Percentiles rank a stretch among this genome's conserved stretches.
Conservation (phyloP, 2,329 filamentous ascomycete genomes). For the Onygenales sp. region DNA sequence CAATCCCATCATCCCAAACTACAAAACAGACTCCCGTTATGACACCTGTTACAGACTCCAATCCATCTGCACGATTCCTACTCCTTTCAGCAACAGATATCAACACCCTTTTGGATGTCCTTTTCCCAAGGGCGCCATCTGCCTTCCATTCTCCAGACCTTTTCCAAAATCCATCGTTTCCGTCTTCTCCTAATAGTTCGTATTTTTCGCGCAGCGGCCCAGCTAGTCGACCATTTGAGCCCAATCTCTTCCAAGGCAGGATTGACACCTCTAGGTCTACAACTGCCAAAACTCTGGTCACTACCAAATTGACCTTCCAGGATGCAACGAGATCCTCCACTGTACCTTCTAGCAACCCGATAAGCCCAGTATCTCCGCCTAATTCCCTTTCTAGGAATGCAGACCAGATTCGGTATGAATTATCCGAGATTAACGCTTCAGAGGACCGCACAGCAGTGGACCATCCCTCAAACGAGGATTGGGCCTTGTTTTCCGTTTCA, state of each 20-base stretch:
- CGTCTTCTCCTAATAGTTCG: conserved; percentile 18
- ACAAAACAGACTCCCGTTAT: conserved; percentile 1
- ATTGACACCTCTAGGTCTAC: conserved; percentile 18
- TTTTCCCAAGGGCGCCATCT: conserved; percentile 52
- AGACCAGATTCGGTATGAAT: conserved; percentile 32
- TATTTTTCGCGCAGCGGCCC: conserved; percentile 15
- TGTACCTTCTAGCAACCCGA: conserved; percentile 7
- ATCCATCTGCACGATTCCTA: conserved; percentile 43
- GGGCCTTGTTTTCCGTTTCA: conserved; percentile 73
- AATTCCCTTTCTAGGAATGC: conserved; percentile 23
- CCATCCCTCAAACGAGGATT: conserved; percentile 73
- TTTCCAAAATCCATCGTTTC: conserved; percentile 17
- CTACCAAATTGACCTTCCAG: conserved; percentile 21
- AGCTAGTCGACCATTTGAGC: conserved; percentile 16
- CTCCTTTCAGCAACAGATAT: conserved; percentile 66
- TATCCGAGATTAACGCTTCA: conserved; percentile 28
- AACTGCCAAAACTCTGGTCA: conserved; percentile 20
- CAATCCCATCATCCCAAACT: conserved; percentile 3
- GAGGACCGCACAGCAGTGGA: conserved; percentile 48
- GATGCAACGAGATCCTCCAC: conserved; percentile 12
- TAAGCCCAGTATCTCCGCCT: conserved; percentile 13
- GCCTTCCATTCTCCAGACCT: conserved; percentile 14
- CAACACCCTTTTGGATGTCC: conserved; percentile 67
- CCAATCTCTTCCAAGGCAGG: conserved; percentile 24
- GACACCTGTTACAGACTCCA: conserved; percentile 33